Conservation (phyloP, 305 asterid species). For the Fraxinus platypoda region DNA sequence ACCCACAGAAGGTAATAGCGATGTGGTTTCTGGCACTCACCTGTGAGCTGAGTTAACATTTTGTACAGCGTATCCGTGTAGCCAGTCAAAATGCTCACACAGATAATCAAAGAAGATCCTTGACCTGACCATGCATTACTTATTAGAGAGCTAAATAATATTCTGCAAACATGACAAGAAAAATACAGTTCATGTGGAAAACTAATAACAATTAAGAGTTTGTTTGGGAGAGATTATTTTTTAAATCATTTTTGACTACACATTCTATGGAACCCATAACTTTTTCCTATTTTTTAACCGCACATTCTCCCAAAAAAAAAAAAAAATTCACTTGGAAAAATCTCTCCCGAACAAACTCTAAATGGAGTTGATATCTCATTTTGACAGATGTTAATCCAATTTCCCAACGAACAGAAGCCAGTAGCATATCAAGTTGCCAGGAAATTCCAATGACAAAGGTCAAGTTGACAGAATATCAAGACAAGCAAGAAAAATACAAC, state of each 20-base stretch:
- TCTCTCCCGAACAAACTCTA: background rate
- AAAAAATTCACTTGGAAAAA: background rate
- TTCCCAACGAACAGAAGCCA: background rate
- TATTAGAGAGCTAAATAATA: conserved; percentile 23
- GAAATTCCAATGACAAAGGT: background rate
- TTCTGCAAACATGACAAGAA: conserved; percentile 15
- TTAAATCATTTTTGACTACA: background rate
- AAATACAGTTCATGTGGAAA: background rate
- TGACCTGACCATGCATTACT: conserved; percentile 64
- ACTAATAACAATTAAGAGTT: background rate
- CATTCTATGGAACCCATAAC: background rate
- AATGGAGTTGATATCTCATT: background rate
- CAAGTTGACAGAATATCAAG: background rate
- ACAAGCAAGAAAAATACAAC: conserved; percentile 8
- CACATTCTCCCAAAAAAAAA: background rate
- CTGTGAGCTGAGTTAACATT: conserved; percentile 83
- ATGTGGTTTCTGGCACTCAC: conserved; percentile 42
- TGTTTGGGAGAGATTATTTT: background rate
- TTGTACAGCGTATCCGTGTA: conserved; percentile 89
- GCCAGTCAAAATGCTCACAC: conserved; percentile 93
- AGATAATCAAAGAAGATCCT: conserved; percentile 89
- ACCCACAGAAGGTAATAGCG: conserved; percentile 4
- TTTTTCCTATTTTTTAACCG: background rate
- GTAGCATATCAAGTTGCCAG: background rate
- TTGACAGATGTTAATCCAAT: background rate